phyloP scores from a whole-genome alignment of 2,329 filamentous ascomycete genomes.

The Laburnicola sp. region DNA sequence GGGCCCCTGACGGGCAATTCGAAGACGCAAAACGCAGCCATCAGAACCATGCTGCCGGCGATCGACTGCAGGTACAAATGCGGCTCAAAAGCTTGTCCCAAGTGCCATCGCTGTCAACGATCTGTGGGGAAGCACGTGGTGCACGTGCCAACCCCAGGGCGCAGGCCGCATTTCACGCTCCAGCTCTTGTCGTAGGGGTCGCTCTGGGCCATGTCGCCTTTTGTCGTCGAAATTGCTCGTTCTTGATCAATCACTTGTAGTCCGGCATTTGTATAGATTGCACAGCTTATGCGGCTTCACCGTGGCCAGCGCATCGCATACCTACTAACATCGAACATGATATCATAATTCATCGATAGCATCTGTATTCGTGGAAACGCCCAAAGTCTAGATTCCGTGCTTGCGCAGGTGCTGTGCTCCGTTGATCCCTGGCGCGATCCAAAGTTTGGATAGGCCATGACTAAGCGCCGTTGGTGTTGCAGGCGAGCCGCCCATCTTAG shows the following conservation, averaged over 20 bases:
- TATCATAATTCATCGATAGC: too few species aligned
- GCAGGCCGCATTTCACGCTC: slow-evolving; percentile 8
- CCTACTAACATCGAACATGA: too few species aligned
- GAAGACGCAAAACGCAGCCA: slow-evolving; percentile 14
- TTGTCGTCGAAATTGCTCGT: neutral
- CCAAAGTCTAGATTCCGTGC: too few species aligned
- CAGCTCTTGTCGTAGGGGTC: neutral
- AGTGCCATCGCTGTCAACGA: slow-evolving; percentile 28
- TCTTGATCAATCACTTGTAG: too few species aligned
- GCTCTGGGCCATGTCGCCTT: neutral
- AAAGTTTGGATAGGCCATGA: slow-evolving; percentile 12
- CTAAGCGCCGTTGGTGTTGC: slow-evolving; percentile 19
- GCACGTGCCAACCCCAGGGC: slow-evolving; percentile 12
- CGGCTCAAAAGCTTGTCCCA: slow-evolving; percentile 40
- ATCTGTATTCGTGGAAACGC: too few species aligned
- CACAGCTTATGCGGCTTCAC: too few species aligned
- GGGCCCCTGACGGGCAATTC: slow-evolving; percentile 15
- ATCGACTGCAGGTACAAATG: slow-evolving; percentile 43
- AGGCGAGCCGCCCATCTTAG: neutral
- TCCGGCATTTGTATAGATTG: too few species aligned
- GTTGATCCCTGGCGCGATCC: slow-evolving; percentile 1
- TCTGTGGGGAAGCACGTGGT: slow-evolving; percentile 31
- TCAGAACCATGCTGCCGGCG: slow-evolving; percentile 29
- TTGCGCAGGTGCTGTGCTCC: neutral
- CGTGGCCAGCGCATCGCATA: too few species aligned